phyloP scores from a whole-genome alignment of 768 basidiomycete species.

The Boletus rex-veris region DNA sequence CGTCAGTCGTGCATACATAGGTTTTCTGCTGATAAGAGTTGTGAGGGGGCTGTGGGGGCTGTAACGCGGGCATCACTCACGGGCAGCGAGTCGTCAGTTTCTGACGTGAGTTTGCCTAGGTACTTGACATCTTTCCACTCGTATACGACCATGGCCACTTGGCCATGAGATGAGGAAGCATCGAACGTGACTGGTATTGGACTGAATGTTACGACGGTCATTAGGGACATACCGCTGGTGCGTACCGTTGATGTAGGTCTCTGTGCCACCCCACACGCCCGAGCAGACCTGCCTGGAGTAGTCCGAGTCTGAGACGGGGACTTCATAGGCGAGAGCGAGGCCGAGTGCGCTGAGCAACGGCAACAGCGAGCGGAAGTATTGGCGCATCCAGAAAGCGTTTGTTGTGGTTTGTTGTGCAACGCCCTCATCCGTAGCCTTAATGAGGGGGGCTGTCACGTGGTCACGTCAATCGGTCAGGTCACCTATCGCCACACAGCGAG shows the following conservation, averaged over 20 bases:
- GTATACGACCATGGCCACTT: constrained; percentile 92
- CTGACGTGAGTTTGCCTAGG: constrained; percentile 68
- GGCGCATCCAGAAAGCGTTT: constrained; percentile 28
- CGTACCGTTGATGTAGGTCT: constrained; percentile 82
- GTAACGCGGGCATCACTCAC: constrained; percentile 43
- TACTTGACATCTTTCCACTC: constrained; percentile 90
- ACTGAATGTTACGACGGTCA: constrained; percentile 15
- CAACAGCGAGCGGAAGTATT: constrained; percentile 19
- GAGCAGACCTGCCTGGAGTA: constrained; percentile 89
- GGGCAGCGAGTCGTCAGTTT: constrained; percentile 52
- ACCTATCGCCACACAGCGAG: too few relatives aligned
- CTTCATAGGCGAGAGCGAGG: constrained; percentile 51
- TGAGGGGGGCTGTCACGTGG: constrained; percentile 25
- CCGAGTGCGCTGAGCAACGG: constrained; percentile 32
- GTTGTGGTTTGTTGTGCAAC: constrained; percentile 25
- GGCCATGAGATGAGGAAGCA: constrained; percentile 62
- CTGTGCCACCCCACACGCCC: constrained; percentile 85
- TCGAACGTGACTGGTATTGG: constrained; percentile 69
- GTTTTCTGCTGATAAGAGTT: constrained; percentile 64
- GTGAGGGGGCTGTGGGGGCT: constrained; percentile 16
- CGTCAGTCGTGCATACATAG: constrained; percentile 88
- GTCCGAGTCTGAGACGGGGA: constrained; percentile 70
- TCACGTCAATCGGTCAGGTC: neutral
- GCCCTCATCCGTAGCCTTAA: constrained; percentile 8
- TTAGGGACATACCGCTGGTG: constrained; percentile 4